Conservation (phyloP, 2,329 filamentous ascomycete genomes). For the Diaporthe humulicola region DNA sequence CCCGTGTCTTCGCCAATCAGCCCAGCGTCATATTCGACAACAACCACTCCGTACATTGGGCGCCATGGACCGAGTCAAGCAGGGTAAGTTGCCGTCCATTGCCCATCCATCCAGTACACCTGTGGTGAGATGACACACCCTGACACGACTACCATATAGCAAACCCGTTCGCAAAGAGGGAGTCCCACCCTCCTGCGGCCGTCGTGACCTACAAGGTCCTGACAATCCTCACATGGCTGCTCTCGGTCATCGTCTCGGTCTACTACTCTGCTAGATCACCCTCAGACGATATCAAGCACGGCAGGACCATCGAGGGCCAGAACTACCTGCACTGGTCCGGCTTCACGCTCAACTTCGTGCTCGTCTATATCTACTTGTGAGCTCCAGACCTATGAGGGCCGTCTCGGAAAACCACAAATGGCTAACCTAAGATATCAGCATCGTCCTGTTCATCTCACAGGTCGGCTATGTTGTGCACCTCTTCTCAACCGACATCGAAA, state of each 20-base stretch:
- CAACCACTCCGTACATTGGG: neutral
- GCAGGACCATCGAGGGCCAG: slow-evolving; percentile 80
- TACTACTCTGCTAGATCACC: slow-evolving; percentile 80
- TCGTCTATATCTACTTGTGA: slow-evolving; percentile 82
- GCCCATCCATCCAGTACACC: neutral
- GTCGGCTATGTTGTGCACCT: slow-evolving; percentile 81
- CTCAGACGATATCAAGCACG: slow-evolving; percentile 69
- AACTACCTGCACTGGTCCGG: slow-evolving; percentile 77
- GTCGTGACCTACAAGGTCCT: slow-evolving; percentile 82
- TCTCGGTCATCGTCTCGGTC: slow-evolving; percentile 78
- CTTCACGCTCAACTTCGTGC: slow-evolving; percentile 79
- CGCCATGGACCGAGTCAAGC: slow-evolving; percentile 39
- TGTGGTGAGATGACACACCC: neutral
- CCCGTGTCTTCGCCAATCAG: neutral
- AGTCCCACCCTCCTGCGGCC: slow-evolving; percentile 71
- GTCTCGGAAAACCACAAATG: neutral
- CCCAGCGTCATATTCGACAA: neutral
- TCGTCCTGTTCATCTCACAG: slow-evolving; percentile 81
- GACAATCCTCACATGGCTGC: slow-evolving; percentile 79
- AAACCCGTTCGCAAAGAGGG: slow-evolving; percentile 82
- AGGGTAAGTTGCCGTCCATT: slow-evolving; percentile 25
- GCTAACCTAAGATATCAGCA: slow-evolving; percentile 58
- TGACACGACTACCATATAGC: slow-evolving; percentile 56
- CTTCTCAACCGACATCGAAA: slow-evolving; percentile 74
- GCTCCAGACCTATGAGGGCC: slow-evolving; percentile 34